A percentile compares a stretch with the other conserved stretches of the same genome.
Conservation (phyloP, 306 rosid genomes). For the Fagus crenata region DNA sequence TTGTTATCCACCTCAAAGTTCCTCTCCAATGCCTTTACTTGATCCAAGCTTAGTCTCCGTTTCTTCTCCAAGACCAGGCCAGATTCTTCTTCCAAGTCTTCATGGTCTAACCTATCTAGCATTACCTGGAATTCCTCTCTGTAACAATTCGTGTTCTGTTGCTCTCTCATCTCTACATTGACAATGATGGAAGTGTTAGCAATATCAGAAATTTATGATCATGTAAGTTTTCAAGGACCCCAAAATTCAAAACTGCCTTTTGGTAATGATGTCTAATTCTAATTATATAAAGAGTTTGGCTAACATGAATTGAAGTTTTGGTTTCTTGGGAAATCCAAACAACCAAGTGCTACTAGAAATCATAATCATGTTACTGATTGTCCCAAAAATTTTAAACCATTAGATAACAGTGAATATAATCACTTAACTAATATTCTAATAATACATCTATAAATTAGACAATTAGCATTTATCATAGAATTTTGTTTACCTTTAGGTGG, state of each 20-base stretch:
- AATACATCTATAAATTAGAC: too few species aligned
- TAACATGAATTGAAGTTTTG: too few species aligned
- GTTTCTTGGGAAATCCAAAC: too few species aligned
- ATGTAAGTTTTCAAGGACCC: too few species aligned
- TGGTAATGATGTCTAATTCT: too few species aligned
- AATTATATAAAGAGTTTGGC: too few species aligned
- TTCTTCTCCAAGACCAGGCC: slow-evolving; percentile 44
- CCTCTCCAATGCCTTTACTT: slow-evolving; percentile 67
- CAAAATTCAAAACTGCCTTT: too few species aligned
- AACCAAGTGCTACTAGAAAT: too few species aligned
- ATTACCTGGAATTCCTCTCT: slow-evolving; percentile 75
- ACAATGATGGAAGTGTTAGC: background rate
- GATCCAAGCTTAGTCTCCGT: slow-evolving; percentile 54
- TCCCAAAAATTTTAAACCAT: too few species aligned
- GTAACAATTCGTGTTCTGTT: slow-evolving; percentile 33
- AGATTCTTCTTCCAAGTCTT: slow-evolving; percentile 51
- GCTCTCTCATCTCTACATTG: slow-evolving; percentile 30
- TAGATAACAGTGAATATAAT: too few species aligned
- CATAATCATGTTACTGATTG: too few species aligned
- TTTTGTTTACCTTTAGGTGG: slow-evolving; percentile 51
- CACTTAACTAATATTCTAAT: too few species aligned
- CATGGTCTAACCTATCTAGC: slow-evolving; percentile 64
- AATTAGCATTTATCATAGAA: background rate
- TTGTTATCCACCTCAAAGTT: slow-evolving; percentile 71
- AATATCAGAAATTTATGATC: background rate